Percentiles rank a stretch among this genome's conserved stretches.
Evolutionary conservation across 2,329 filamentous ascomycete species (phyloP).

Genomic region (Diplocarpon rosae): DNA sequence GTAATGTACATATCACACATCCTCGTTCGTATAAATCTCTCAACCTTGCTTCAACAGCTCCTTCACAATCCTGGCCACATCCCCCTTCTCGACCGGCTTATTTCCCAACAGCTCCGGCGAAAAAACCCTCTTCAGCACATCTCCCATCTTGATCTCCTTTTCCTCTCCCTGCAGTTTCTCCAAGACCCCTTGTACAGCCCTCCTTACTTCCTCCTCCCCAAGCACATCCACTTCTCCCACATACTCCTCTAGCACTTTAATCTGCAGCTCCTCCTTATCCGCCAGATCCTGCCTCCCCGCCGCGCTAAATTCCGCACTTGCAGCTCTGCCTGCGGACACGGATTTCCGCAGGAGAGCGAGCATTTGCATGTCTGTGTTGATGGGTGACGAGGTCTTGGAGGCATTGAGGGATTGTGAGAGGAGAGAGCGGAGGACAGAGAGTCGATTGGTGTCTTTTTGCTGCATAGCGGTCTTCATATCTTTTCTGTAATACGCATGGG

Average conservation of each 20-base stretch:
- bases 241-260: conserved; percentile 56
- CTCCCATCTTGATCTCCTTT: conserved; percentile 42
- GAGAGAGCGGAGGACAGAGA: conserved; percentile 57
- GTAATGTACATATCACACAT: background rate
- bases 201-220: conserved; percentile 45
- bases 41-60: conserved; percentile 28
- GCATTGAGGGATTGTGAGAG: conserved; percentile 64
- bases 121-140: conserved; percentile 52
- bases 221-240: conserved; percentile 45
- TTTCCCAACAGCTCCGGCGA: conserved; percentile 45
- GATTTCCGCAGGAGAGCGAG: conserved; percentile 57
- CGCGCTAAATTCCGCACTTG: conserved; percentile 50
- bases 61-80: conserved; percentile 51
- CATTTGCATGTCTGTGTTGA: conserved; percentile 59
- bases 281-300: conserved; percentile 58
- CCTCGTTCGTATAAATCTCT: background rate
- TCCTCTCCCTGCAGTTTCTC: conserved; percentile 35
- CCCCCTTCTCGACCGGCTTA: conserved; percentile 51
- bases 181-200: conserved; percentile 40
- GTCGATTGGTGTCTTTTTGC: conserved; percentile 50
- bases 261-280: conserved; percentile 57
- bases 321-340: conserved; percentile 44
- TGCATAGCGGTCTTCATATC: conserved; percentile 59
- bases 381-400: conserved; percentile 60
- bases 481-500: conserved; percentile 19